Conservation (phyloP, 352 stramenopile genomes). For the Phytophthora aleatoria region DNA sequence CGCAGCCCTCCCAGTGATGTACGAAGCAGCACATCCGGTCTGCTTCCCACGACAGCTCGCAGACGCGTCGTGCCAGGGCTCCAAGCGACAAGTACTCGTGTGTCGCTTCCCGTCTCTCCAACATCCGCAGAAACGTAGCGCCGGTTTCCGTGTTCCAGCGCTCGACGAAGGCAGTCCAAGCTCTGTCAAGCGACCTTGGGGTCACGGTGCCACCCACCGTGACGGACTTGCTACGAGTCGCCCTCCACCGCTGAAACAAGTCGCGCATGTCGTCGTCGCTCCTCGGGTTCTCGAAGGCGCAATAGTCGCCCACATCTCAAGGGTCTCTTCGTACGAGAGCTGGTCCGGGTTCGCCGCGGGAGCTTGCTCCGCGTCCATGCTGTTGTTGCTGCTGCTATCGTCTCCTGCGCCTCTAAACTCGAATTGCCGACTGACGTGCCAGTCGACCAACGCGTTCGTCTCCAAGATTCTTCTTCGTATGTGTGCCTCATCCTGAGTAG, state of each 20-base stretch:
- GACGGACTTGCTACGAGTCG: background rate
- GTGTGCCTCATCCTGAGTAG: slow-evolving; percentile 1
- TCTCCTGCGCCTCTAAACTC: background rate
- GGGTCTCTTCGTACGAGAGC: background rate
- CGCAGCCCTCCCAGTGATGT: background rate
- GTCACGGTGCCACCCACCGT: background rate
- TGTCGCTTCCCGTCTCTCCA: background rate
- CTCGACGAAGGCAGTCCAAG: background rate
- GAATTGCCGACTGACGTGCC: background rate
- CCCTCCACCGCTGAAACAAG: background rate
- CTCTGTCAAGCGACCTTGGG: background rate
- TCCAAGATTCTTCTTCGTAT: background rate
- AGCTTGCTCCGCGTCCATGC: background rate
- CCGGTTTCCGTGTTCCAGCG: slow-evolving; percentile 1
- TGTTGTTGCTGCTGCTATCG: background rate
- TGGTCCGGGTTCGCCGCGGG: background rate
- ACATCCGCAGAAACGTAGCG: background rate
- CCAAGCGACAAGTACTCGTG: background rate
- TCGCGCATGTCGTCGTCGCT: background rate
- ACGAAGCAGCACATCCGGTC: background rate
- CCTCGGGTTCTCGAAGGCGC: background rate
- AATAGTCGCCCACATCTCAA: background rate
- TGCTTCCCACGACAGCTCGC: background rate
- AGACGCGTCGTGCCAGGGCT: background rate
- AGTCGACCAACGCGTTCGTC: background rate